Evolutionary conservation across 139 green algal genomes (phyloP), one percentile per base, ranked within the genome.

Genomic region (Diplosphaera chodatii): DNA sequence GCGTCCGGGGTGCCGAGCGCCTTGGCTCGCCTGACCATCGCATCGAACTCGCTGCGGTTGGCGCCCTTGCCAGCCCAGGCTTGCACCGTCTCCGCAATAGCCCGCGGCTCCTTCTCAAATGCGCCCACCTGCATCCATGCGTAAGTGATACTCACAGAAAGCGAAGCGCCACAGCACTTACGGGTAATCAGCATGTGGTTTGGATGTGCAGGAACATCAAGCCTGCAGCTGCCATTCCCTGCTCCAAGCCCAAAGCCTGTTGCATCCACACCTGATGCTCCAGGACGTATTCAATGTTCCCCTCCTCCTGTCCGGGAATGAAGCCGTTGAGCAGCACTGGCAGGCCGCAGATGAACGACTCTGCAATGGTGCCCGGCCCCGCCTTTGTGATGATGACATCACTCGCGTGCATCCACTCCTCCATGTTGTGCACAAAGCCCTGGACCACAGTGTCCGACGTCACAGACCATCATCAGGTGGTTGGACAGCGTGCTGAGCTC

Each of bases 321-420:
- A 93, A 96, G 66, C 86, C 92, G 69, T 98, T 99, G 64, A 99
- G 87, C 55, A 99, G 82, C 78, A 98, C 91, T 48, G 94, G 94
- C 69, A 98, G 88, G 0, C 94, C 93, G 32, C 80, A 88, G 69
- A 97, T 97, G 70, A 98, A 86, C 33, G 93, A 87, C 83, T 99
- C 94, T 18, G 91, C 95, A 70, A 99, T 98, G 63, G 94, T 99
- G 66, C 94, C 94, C 0, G 94, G 94, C 1, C 94, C 90, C 23
- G 86, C 86, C 77, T 89, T 86, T 55, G 82, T 94, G 71, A 87
- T 91, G 77, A 98, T 92, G 62, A 77, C 76, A 77, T 98, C 92
- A 28, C 71, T 86, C 0, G 93, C 93, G 6, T 41, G 80, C 93
- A 98, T 98, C 82, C 86, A 94, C 81, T 96, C 89, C 25, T 88